phyloP scores from a whole-genome alignment of 768 basidiomycete genomes.

The Suillus spraguei region DNA sequence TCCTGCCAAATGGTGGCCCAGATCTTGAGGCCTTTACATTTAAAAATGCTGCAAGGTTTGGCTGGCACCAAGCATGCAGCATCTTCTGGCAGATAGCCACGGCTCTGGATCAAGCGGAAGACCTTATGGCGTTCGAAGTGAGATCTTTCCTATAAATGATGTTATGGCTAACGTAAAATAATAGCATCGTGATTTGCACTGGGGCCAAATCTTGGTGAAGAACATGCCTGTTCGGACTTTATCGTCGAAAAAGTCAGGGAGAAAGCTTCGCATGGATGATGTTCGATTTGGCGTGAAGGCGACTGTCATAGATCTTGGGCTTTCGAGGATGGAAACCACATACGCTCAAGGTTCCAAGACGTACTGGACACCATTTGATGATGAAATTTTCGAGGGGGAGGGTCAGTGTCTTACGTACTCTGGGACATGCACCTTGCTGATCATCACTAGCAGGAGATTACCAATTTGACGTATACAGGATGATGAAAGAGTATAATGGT shows the following conservation, averaged over 20 bases:
- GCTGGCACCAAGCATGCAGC: slow-evolving; percentile 87
- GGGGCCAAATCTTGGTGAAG: slow-evolving; percentile 93
- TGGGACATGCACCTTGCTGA: slow-evolving; percentile 13
- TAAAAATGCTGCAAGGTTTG: slow-evolving; percentile 50
- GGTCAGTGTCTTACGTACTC: slow-evolving; percentile 45
- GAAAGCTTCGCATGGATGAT: slow-evolving; percentile 63
- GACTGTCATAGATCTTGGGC: slow-evolving; percentile 93
- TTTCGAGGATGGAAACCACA: slow-evolving; percentile 78
- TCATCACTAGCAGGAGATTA: slow-evolving; percentile 63
- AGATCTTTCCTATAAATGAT: slow-evolving; percentile 19
- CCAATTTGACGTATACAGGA: slow-evolving; percentile 93
- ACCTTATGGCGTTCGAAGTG: slow-evolving; percentile 86
- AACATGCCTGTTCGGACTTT: slow-evolving; percentile 40
- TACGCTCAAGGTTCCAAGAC: slow-evolving; percentile 46
- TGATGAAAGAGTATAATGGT: slow-evolving; percentile 70
- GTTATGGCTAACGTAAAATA: slow-evolving; percentile 10
- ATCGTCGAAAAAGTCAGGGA: slow-evolving; percentile 36
- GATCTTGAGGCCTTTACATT: slow-evolving; percentile 90
- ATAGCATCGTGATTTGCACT: slow-evolving; percentile 98
- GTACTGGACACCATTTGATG: slow-evolving; percentile 84
- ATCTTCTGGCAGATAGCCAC: slow-evolving; percentile 90
- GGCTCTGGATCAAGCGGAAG: slow-evolving; percentile 79
- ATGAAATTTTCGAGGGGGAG: slow-evolving; percentile 90
- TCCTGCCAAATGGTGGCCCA: slow-evolving; percentile 86
- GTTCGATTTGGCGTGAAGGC: slow-evolving; percentile 65